Base-by-base conservation (phyloP, 2,329 filamentous ascomycete species). In the Cladosporium halotolerans region DNA sequence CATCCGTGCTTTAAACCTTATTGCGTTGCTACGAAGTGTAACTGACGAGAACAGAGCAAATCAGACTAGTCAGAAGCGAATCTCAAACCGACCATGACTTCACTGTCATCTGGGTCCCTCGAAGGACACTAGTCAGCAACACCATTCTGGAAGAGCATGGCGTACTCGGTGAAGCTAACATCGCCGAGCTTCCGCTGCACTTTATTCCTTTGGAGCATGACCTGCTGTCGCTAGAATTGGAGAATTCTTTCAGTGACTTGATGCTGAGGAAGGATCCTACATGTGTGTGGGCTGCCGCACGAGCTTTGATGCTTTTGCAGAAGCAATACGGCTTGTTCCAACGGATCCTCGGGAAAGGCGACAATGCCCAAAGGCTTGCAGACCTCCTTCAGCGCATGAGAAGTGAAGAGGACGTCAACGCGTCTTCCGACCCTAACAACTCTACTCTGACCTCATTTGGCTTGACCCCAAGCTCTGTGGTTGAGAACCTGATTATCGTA, bases 171-270 rank as follows among this genome's bases (percentile, higher is more conserved):
- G 93, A 99, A 68, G 86, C 91, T 57, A 96, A 83, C 65, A 86
- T 97, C 60, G 80, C 85, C 54, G 91, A 97, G 69, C 82, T 96
- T 53, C 88, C 90, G 0, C 72, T 99, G 7, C 88, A 87, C 64
- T 97, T 99, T 68, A 86, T 97, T 57, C 90, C 92, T 1, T 75
- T 99, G 47, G 93, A 97, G 66, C 84, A 88, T 61, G 93, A 99
- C 72, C 77, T 99, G 9, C 73, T 99, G 33, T 97, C 93, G 1
- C 74, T 99, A 53, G 93, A 97, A 71, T 77, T 97, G 28, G 86
- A 95, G 47, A 85, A 92, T 64, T 82, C 90, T 1, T 96, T 96
- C 66, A 78, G 80, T 60, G 91, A 97, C 67, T 74, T 99, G 23
- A 96, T 95, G 71, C 76, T 97, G 57, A 83, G 85, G 60, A 95